Evolutionary conservation across 148 eudicot species (phyloP), one percentile per base, ranked within the genome.

Genomic region (Silene latifolia): DNA sequence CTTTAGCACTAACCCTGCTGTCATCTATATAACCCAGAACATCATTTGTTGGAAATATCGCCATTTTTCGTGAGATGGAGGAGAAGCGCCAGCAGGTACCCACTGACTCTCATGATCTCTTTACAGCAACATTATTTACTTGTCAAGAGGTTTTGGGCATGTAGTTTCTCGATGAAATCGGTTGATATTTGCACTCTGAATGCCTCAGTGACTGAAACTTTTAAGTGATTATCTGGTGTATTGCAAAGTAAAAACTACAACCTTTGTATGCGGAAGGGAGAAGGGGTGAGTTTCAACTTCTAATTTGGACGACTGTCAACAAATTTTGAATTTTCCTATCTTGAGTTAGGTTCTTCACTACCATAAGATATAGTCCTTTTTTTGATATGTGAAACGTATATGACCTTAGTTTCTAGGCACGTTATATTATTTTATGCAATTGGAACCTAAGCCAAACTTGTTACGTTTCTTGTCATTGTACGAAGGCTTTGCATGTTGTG

Each of bases 11-110:
- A 42, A 69, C 51, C 13, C 70, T 69, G 20, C 15, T 71, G 35
- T 80, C 63, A 39, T 59, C 76, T 23, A 69, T 73, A 68, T 62
- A 69, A 80, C 74, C 35, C 89, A 95, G 99, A 81, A 84, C 78
- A 80, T 95, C 99, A 19, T 92, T 83, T 80, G 89, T 95, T 76
- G 99, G 97, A 63, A 95, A 95, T 72, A 60, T 85, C 68, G 78
- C 93, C 15, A 69, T 92, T 74, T 92, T 95, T 84, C 17, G 10
- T 57, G 97, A 92, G 79, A 95, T 95, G 76, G 91, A 88, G 80
- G 81, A 92, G 80, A 89, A 86, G 82, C 96, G 90, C 58, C 89
- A 80, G 72, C 90, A 92, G 99, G 99, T 95, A 82, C 68, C 42
- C 29, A 19, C 56, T 14, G 56, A 51, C 59, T 59, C 71, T 77